Base-by-base conservation (phyloP, 768 basidiomycete genomes). In the Trametopsis cervina region DNA sequence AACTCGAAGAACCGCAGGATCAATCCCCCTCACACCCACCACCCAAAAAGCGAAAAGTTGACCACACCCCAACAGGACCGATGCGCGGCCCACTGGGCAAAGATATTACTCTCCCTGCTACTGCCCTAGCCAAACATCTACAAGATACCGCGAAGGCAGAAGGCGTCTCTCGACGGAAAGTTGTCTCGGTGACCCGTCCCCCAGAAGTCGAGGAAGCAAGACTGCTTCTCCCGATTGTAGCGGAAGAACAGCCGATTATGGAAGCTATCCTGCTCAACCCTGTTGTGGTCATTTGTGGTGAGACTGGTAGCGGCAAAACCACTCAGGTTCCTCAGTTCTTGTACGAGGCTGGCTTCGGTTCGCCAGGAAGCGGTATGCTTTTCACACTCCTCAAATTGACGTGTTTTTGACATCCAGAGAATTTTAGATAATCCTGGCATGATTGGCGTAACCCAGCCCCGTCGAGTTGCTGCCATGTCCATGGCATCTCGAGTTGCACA, bases 251-350 rank as follows among this genome's bases (percentile, higher is more conserved):
- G 59, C 75, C 80, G 2, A 91, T 99, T 46, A 86, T 98, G 82
- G 93, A 95, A 60, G 80, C 91, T 4, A 80, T 99, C 39, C 65
- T 90, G 46, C 69, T 96, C 27, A 82, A 98, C 62, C 80, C 86
- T 0, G 87, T 95, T 4, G 84, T 92, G 23, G 77, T 94, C 48
- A 83, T 96, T 38, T 85, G 83, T 52, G 85, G 96, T 64, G 95
- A 99, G 72, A 99, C 96, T 13, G 96, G 96, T 42, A 94, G 90
- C 60, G 96, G 96, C 40, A 99, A 98, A 69, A 98, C 96, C 1
- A 99, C 96, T 0, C 96, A 98, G 64, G 83, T 98, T 5, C 96
- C 96, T 10, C 96, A 98, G 63, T 97, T 98, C 67, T 72, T 99
- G n/a, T 97, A 85, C 52, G 96, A 99, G 64, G 90, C 89, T 18